A percentile compares a stretch with the other conserved stretches of the same genome.
Evolutionary conservation across 1,284 basidiomycete species (phyloP).

Genomic region (Ustilago vetiveriae): DNA sequence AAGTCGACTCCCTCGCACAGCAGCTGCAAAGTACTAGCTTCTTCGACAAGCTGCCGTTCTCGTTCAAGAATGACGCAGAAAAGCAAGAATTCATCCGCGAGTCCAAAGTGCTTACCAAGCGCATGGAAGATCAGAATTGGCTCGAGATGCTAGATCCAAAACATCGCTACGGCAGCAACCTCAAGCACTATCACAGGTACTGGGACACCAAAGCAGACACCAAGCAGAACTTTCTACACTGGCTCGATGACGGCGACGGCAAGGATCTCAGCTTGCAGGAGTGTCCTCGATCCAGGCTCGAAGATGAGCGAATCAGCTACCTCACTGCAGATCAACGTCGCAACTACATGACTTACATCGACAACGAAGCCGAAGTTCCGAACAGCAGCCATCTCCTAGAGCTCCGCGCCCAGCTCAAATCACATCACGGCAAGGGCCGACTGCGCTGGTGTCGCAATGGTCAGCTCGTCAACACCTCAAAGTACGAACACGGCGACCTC

Average conservation of each 20-base stretch:
- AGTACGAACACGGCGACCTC: conserved; percentile 53
- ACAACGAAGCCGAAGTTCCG: conserved; percentile 60
- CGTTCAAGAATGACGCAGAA: conserved; percentile 32
- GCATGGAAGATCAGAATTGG: conserved; percentile 49
- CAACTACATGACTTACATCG: conserved; percentile 75
- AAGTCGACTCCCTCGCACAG: conserved; percentile 27
- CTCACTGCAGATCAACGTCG: conserved; percentile 73
- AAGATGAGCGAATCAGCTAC: conserved; percentile 71
- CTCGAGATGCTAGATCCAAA: conserved; percentile 51
- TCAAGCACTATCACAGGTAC: conserved; percentile 51
- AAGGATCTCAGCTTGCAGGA: conserved; percentile 75
- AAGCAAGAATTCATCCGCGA: conserved; percentile 32
- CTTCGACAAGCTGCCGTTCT: conserved; percentile 43
- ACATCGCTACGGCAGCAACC: conserved; percentile 54
- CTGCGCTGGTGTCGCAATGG: conserved; percentile 77
- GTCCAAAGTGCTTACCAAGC: conserved; percentile 37
- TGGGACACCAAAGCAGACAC: conserved; percentile 44
- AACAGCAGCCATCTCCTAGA: conserved; percentile 6
- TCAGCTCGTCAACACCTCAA: conserved; percentile 69
- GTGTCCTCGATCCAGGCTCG: conserved; percentile 75
- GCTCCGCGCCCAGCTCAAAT: conserved; percentile 15
- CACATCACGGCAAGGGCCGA: conserved; percentile 68
- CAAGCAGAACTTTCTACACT: conserved; percentile 65
- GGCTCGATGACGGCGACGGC: conserved; percentile 78
- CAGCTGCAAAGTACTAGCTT: conserved; percentile 31